phyloP scores from a whole-genome alignment of 2,329 filamentous ascomycete species.

The Aspergillus cejpii region DNA sequence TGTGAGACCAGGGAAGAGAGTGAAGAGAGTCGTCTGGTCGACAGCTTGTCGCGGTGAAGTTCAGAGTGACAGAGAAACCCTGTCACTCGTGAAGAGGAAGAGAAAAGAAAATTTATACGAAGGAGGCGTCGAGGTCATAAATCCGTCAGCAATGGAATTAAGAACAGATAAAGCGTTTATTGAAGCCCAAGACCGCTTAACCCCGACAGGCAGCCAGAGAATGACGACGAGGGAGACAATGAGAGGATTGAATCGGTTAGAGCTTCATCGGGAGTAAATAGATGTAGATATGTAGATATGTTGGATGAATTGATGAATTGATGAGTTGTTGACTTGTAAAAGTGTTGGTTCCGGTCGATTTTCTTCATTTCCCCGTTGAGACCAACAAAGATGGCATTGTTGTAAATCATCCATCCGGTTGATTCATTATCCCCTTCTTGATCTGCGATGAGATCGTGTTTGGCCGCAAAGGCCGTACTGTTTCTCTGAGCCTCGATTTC shows the following conservation, averaged over 20 bases:
- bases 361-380: neutral
- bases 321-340: neutral
- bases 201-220: constrained; percentile 17
- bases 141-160: constrained; percentile 7
- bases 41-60: constrained; percentile 24
- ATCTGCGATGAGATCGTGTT: constrained; percentile 18
- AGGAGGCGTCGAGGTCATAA: constrained; percentile 6
- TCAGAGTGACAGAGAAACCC: constrained; percentile 20
- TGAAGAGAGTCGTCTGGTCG: constrained; percentile 19
- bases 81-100: constrained; percentile 18
- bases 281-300: neutral
- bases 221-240: constrained; percentile 15
- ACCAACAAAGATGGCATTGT: neutral
- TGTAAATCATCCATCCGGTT: neutral
- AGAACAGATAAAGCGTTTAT: constrained; percentile 2
- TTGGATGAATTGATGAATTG: neutral
- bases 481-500: constrained; percentile 4
- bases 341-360: neutral
- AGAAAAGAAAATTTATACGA: constrained; percentile 1
- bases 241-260: constrained; percentile 4
- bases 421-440: neutral
- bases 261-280: constrained; percentile 1
- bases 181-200: constrained; percentile 20
- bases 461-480: constrained; percentile 27
- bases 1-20: constrained; percentile 21